These are phyloP conservation scores for Domatiomyces catenatus DNA, from an alignment of 2,329 filamentous ascomycete genomes.

Conservation along the genomic window DNA sequence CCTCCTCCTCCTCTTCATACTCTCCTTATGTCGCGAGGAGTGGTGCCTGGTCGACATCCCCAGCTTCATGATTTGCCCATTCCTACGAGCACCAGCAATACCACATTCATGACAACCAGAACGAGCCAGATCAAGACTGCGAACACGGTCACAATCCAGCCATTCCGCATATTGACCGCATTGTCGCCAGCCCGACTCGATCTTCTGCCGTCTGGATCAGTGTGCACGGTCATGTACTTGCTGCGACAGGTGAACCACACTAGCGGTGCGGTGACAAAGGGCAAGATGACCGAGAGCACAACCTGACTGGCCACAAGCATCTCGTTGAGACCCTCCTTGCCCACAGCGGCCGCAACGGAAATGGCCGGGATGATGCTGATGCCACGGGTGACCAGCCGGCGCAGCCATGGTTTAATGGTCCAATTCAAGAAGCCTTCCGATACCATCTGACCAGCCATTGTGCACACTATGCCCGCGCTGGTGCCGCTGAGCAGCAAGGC, in stretches of 20 bases:
- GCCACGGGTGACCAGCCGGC: constrained; percentile 58
- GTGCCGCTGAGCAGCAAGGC: constrained; percentile 66
- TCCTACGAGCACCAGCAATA: constrained; percentile 50
- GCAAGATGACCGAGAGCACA: constrained; percentile 60
- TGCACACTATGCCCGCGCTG: constrained; percentile 65
- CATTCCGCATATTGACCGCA: constrained; percentile 52
- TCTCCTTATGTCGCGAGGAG: too few relatives aligned
- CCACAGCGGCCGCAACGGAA: constrained; percentile 67
- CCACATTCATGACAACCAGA: constrained; percentile 66
- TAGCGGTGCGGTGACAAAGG: constrained; percentile 67
- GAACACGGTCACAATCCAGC: constrained; percentile 46
- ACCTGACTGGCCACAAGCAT: constrained; percentile 67
- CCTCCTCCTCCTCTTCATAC: too few relatives aligned
- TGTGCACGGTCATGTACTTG: constrained; percentile 59
- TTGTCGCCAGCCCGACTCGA: background rate
- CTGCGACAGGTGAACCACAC: constrained; percentile 72
- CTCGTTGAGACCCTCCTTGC: constrained; percentile 51
- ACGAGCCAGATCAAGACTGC: constrained; percentile 54
- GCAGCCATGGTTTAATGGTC: constrained; percentile 60
- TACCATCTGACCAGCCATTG: constrained; percentile 80
- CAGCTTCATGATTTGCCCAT: constrained; percentile 33
- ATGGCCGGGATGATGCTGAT: constrained; percentile 73
- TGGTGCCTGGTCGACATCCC: too few relatives aligned
- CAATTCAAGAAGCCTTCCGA: constrained; percentile 67
- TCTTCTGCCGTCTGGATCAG: constrained; percentile 2